Base-by-base conservation (phyloP, 768 basidiomycete species). In the Lentinula lateritia region DNA sequence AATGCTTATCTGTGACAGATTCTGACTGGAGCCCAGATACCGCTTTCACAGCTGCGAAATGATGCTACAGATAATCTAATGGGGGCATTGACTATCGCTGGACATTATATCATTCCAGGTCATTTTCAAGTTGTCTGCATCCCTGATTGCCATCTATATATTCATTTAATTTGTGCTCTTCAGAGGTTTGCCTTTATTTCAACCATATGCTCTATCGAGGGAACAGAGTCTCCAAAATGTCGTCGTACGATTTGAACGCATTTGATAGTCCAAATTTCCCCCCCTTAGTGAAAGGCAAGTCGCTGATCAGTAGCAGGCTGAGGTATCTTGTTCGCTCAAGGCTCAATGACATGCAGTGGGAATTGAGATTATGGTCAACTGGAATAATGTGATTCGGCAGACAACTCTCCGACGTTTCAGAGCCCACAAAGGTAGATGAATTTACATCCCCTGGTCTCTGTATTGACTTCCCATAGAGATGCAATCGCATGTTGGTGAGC, bases 11-110 rank as follows among this genome's bases (percentile, higher is more conserved):
- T 41, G 41, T 58, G 57, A 10, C 55, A 93, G 92, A 93, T 96
- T 61, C 66, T 95, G 35, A 96, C 93, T 1, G 95, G 95, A 12
- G 93, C 95, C 0, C 95, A 97, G 75, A 96, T 98, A 39, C 93
- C 95, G 13, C 76, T 95, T 38, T 93, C 91, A 1, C 90, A 94
- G 69, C 77, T 95, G 50, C 83, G 93, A n/a, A 97, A 95, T 66
- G 95, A 98, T 71, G 93, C 94, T 7, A 87, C 94, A 5, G 95
- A 96, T 66, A 98, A 97, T 70, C 76, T 97, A 9, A 85, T 97
- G 70, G 94, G 93, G 7, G 90, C 93, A 3, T 76, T 98, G 38
- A 86, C 89, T 15, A 88, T 96, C 56, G 94, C 95, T 15, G 95
- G 95, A 1, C 88, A 92, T 67, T 95, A 87, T 68, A 90, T 90